Conservation (phyloP, 75 land plant species). For the Pinus tabuliformis region DNA sequence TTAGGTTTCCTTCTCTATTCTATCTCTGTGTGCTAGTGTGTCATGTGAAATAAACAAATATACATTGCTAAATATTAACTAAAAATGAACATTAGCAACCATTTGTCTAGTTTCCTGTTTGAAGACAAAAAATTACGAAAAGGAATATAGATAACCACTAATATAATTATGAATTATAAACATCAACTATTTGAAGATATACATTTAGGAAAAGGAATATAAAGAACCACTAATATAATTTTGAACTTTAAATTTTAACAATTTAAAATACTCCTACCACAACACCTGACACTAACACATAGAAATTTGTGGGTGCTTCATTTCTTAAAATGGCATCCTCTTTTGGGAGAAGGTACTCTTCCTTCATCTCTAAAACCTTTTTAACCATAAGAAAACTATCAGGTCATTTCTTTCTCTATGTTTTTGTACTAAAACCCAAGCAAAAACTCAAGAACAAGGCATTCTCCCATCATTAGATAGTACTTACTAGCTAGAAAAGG, state of each 20-base stretch:
- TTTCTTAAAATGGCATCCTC: constrained; percentile 61
- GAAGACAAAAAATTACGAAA: no score
- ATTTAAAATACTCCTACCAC: constrained; percentile 22
- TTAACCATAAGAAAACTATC: neutral
- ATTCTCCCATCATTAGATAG: no score
- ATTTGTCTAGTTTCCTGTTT: neutral
- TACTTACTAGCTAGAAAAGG: no score
- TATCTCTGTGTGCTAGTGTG: constrained; percentile 27
- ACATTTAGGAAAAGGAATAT: no score
- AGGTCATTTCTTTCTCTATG: neutral
- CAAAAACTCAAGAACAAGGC: no score
- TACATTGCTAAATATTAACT: neutral
- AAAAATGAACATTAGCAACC: neutral
- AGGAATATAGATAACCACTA: no score
- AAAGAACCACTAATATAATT: no score
- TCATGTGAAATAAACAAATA: constrained; percentile 33
- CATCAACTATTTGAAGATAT: neutral
- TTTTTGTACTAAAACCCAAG: neutral
- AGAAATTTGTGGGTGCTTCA: constrained; percentile 71
- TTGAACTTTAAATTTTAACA: no score
- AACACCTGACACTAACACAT: constrained; percentile 52
- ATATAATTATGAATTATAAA: no score
- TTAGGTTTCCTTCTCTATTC: constrained; percentile 38
- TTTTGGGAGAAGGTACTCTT: constrained; percentile 57
- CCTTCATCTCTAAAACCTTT: constrained; percentile 71